Base-by-base conservation (phyloP, 805 yeast species). In the Vanderwaltozyma tropicalis region DNA sequence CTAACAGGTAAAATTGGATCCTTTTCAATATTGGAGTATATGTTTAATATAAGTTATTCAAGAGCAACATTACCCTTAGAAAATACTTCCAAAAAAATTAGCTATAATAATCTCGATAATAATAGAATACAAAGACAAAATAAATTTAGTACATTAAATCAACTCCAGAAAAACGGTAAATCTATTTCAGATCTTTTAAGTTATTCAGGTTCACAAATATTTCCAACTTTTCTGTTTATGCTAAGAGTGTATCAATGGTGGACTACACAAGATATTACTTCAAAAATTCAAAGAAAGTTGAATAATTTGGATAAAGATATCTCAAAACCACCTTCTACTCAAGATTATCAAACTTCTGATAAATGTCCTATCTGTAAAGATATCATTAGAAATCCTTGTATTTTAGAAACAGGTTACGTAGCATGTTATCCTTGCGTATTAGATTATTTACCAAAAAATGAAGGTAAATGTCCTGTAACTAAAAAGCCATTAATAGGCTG, bases 231-330 rank as follows among this genome's bases (percentile, higher is more conserved):
- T 2, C 80, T 88, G 36, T 87, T 89, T 53, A 52, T 78, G 18
- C 67, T 88, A 42, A 85, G 86, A 60, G 84, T 88, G 48, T 66
- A 86, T 26, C 96, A 88, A 57, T 88, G 96, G 96, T 88, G 95
- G 94, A 76, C 77, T 43, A 72, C 82, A 19, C 76, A 87, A 13
- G 85, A 81, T 42, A 72, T 85, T 52, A 76, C 84, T 3, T 59
- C 71, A 4, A 72, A 74, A 51, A 51, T 80, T 41, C 68, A 74
- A 18, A 72, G 71, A 40, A 69, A 67, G 33, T 64, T 64, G 35
- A 66, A 67, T 39, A 55, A 58, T 10, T 53, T 74, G 20, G 77
- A 75, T 33, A 61, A 61, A 35, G 64, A 66, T 2, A 59, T 76
- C 13, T 50, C 55, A 13, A 43, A 43, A 35, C 49, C 55, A 11